phyloP scores from a whole-genome alignment of 2,329 filamentous ascomycete genomes.

The Talaromyces atroroseus region DNA sequence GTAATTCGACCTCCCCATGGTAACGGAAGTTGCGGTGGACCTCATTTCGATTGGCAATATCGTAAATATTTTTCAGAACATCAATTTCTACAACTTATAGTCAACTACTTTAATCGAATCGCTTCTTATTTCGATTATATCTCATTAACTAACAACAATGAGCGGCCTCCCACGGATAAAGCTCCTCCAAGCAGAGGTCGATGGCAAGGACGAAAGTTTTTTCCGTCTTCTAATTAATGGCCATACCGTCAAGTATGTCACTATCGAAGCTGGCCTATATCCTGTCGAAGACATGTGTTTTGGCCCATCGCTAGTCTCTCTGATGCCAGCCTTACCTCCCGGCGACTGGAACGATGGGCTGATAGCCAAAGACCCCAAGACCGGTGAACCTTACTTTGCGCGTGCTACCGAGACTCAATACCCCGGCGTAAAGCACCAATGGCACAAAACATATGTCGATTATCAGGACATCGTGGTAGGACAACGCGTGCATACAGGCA shows the following conservation, averaged over 20 bases:
- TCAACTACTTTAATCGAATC: no score
- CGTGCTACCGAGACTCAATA: constrained; percentile 17
- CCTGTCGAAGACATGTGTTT: constrained; percentile 26
- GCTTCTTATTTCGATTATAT: no score
- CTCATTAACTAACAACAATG: constrained; percentile 15
- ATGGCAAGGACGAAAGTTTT: constrained; percentile 24
- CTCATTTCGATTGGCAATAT: no score
- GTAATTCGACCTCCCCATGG: no score
- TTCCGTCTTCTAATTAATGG: constrained; percentile 23
- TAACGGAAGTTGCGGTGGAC: no score
- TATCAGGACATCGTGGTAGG: constrained; percentile 18
- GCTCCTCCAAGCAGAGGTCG: constrained; percentile 24
- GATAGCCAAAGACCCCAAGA: constrained; percentile 16
- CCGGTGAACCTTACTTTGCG: constrained; percentile 20
- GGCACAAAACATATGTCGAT: constrained; percentile 21
- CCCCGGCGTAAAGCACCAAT: constrained; percentile 18
- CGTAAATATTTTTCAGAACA: no score
- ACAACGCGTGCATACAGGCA: constrained; percentile 19
- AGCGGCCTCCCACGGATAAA: constrained; percentile 17
- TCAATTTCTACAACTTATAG: no score
- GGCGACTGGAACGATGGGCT: constrained; percentile 30
- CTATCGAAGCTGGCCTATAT: constrained; percentile 23
- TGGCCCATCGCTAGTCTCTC: constrained; percentile 20
- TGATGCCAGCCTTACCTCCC: constrained; percentile 20
- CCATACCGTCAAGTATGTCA: constrained; percentile 25